Evolutionary conservation across 148 eudicot genomes (phyloP).

Genomic region (Amaranthus hypochondriacus): DNA sequence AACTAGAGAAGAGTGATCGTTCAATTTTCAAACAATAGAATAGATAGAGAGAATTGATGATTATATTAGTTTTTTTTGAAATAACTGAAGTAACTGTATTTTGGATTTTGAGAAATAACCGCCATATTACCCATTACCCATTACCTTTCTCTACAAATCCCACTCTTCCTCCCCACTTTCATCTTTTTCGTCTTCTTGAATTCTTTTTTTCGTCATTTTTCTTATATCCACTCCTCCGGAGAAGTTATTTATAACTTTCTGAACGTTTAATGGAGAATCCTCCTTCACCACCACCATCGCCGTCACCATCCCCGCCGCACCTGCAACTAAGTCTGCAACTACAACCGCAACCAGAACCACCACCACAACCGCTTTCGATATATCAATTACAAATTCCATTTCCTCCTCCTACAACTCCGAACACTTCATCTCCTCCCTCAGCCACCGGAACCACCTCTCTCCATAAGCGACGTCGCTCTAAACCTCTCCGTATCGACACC

Average conservation of each 20-base stretch:
- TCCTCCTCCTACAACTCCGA: constrained; percentile 18
- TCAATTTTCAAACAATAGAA: too few species aligned
- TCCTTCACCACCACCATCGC: background rate
- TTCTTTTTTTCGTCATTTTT: background rate
- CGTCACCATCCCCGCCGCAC: background rate
- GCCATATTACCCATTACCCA: constrained; percentile 5
- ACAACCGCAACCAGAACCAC: constrained; percentile 14
- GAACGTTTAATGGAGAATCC: constrained; percentile 6
- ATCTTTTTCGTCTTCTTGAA: constrained; percentile 7
- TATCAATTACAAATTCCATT: background rate
- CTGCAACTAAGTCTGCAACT: background rate
- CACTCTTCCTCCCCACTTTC: constrained; percentile 20
- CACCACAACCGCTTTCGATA: constrained; percentile 6
- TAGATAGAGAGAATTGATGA: too few species aligned
- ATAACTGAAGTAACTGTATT: constrained; percentile 9
- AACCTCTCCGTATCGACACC: constrained; percentile 12
- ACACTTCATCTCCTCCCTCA: constrained; percentile 11
- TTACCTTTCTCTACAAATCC: constrained; percentile 18
- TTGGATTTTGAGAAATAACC: constrained; percentile 16
- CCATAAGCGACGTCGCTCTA: constrained; percentile 9
- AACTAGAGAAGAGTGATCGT: too few species aligned
- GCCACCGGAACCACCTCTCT: background rate
- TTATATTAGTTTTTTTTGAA: too few species aligned
- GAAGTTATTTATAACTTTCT: background rate
- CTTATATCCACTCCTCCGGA: background rate